These are phyloP conservation scores for Quercus agrifolia DNA, from an alignment of 306 rosid species.

Conservation along the genomic window DNA sequence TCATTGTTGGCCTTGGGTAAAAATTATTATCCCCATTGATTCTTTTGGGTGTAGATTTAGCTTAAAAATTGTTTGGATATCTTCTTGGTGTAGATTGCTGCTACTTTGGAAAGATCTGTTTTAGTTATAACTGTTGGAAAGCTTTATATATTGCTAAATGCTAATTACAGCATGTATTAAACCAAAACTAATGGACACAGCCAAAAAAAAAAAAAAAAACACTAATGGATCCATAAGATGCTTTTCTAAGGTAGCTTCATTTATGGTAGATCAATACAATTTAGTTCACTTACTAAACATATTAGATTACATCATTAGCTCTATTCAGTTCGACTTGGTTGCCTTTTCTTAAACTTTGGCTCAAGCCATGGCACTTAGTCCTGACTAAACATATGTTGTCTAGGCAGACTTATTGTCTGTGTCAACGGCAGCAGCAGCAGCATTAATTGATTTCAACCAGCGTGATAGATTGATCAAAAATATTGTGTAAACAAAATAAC, in stretches of 20 bases:
- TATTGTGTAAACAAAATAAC: constrained; percentile 45
- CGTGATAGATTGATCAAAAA: constrained; percentile 37
- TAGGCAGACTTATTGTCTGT: constrained; percentile 3
- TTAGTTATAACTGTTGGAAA: background rate
- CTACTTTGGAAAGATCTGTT: background rate
- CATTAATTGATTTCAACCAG: constrained; percentile 31
- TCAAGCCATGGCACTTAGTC: background rate
- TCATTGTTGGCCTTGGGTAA: background rate
- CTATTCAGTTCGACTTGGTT: background rate
- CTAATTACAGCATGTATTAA: background rate
- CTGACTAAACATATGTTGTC: background rate
- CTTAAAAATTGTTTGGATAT: background rate
- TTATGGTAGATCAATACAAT: too few relatives aligned
- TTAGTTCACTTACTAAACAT: background rate
- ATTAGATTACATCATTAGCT: background rate
- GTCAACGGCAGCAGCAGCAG: background rate
- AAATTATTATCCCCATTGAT: background rate
- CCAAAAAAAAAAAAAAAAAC: too few relatives aligned
- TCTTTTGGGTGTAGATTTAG: background rate
- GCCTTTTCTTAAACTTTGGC: background rate
- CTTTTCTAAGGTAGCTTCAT: too few relatives aligned
- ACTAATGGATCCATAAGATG: too few relatives aligned
- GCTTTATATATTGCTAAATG: background rate
- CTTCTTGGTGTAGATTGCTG: background rate
- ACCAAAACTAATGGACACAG: too few relatives aligned